Conservation (phyloP, 768 basidiomycete species). For the Mycena venus region DNA sequence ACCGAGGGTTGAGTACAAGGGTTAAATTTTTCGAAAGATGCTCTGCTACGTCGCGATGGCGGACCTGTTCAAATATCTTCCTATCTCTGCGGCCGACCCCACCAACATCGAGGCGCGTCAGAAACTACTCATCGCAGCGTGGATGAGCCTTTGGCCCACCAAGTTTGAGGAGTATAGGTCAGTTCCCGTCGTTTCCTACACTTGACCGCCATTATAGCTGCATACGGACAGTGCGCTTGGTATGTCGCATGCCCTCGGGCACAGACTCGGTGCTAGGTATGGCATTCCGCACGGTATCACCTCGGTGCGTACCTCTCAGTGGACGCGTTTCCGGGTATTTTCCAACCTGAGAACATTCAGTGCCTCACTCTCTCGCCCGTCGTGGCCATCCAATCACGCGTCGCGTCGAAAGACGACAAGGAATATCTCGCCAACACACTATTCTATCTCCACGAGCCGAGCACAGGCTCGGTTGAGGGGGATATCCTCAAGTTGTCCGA, state of each 20-base stretch:
- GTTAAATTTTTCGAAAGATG: constrained; percentile 67
- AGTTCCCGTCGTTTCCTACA: not conserved
- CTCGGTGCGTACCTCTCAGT: constrained; percentile 62
- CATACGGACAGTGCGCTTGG: constrained; percentile 66
- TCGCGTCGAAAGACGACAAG: constrained; percentile 74
- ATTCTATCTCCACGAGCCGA: constrained; percentile 69
- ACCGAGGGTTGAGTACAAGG: constrained; percentile 64
- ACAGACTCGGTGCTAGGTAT: constrained; percentile 80
- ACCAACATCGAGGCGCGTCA: constrained; percentile 70
- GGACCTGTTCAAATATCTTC: constrained; percentile 83
- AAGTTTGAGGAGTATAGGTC: constrained; percentile 70
- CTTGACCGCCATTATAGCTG: not conserved
- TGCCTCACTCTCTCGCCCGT: constrained; percentile 80
- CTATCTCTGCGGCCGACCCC: constrained; percentile 72
- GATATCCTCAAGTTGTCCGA: constrained; percentile 68
- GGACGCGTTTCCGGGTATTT: not conserved
- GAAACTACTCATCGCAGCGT: constrained; percentile 78
- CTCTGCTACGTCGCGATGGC: constrained; percentile 76
- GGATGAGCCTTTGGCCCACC: constrained; percentile 85
- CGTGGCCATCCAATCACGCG: constrained; percentile 69
- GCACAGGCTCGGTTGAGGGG: constrained; percentile 75
- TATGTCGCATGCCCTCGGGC: constrained; percentile 81
- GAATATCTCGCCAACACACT: constrained; percentile 67
- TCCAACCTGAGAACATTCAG: constrained; percentile 47
- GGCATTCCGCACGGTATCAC: constrained; percentile 87